Percentiles rank a stretch among this genome's conserved stretches.
Conservation (phyloP, 345 rosid genomes). For the Pseudoturritis turrita region DNA sequence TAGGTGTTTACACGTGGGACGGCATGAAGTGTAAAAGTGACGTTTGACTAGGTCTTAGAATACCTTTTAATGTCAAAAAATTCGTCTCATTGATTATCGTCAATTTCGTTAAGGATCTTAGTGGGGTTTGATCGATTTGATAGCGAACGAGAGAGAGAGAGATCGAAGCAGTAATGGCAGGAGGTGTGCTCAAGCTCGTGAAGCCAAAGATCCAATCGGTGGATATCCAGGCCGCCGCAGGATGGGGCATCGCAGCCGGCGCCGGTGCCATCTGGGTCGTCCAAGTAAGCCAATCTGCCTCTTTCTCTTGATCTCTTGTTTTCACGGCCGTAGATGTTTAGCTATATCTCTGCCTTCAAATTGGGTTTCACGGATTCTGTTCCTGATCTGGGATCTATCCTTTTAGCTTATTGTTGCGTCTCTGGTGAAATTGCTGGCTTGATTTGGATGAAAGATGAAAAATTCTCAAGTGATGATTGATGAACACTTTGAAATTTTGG, state of each 20-base stretch:
- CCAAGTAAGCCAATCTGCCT: slow-evolving; percentile 46
- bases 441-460: neutral
- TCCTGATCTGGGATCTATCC: slow-evolving; percentile 14
- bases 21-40: slow-evolving; percentile 10
- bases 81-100: slow-evolving; percentile 12
- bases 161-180: slow-evolving; percentile 42
- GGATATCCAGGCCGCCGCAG: slow-evolving; percentile 67
- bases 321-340: neutral
- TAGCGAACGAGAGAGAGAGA: slow-evolving; percentile 2
- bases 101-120: slow-evolving; percentile 7
- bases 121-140: slow-evolving; percentile 21
- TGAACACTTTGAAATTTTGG: neutral
- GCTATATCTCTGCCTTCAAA: neutral
- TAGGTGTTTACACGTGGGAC: neutral
- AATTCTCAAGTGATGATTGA: neutral
- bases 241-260: slow-evolving; percentile 83
- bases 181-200: slow-evolving; percentile 44
- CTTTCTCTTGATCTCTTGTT: neutral
- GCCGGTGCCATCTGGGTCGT: slow-evolving; percentile 63
- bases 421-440: slow-evolving; percentile 9
- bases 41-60: slow-evolving; percentile 19
- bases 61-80: slow-evolving; percentile 1
- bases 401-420: neutral
- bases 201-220: slow-evolving; percentile 53
- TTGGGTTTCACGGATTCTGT: neutral